phyloP scores from a whole-genome alignment of 2,329 filamentous ascomycete species.

The Cercospora berteroae region DNA sequence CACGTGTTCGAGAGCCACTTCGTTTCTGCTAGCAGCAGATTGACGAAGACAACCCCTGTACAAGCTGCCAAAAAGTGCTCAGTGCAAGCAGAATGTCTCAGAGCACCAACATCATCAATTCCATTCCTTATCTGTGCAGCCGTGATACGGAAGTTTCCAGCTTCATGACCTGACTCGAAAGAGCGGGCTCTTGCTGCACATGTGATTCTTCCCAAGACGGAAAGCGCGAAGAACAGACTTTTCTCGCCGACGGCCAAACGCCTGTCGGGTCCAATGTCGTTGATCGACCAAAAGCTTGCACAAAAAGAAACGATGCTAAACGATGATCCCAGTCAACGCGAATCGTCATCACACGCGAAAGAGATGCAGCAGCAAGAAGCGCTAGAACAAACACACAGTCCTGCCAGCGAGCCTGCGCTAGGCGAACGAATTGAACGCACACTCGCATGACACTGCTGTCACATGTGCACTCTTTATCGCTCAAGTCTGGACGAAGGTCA shows the following conservation, averaged over 20 bases:
- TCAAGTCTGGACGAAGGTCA: no score
- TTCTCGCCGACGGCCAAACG: background rate
- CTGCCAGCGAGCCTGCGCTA: background rate
- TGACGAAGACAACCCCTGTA: background rate
- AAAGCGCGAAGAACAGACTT: background rate
- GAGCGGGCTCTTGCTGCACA: background rate
- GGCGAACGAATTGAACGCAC: background rate
- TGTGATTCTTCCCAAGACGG: background rate
- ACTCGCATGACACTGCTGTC: background rate
- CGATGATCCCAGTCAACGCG: background rate
- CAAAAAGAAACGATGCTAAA: background rate
- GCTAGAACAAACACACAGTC: conserved; percentile 2
- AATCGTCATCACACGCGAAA: background rate
- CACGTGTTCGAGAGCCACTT: background rate
- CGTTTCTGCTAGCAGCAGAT: conserved; percentile 1
- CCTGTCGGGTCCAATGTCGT: background rate
- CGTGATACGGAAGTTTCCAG: background rate
- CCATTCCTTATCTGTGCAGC: background rate
- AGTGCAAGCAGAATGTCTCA: background rate
- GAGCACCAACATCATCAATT: background rate
- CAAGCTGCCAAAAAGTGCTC: background rate
- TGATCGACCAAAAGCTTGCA: background rate
- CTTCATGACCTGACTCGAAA: background rate
- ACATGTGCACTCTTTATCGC: background rate
- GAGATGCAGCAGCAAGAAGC: background rate